These are phyloP conservation scores for Petunia secreta DNA, from an alignment of 257 asterid species.

Conservation along the genomic window DNA sequence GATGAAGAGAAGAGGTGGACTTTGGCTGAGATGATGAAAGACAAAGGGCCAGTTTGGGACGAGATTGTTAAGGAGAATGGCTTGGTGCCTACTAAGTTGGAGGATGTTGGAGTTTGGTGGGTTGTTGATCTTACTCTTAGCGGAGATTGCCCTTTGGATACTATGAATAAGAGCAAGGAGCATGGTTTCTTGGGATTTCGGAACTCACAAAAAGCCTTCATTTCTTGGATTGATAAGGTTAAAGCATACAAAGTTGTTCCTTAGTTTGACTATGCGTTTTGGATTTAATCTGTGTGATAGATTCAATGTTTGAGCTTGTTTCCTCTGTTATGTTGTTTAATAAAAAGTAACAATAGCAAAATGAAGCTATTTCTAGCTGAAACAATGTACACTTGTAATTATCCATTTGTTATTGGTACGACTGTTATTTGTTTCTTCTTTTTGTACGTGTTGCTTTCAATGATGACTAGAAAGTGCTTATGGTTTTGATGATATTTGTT, in stretches of 20 bases:
- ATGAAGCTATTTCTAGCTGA: background rate
- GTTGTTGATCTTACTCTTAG: conserved; percentile 52
- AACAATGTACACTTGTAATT: background rate
- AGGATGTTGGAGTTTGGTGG: conserved; percentile 89
- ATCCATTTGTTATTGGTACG: no score
- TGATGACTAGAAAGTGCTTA: no score
- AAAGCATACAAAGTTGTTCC: conserved; percentile 87
- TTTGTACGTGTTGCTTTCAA: no score
- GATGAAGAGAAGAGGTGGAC: conserved; percentile 57
- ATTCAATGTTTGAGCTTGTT: background rate
- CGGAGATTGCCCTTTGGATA: conserved; percentile 43
- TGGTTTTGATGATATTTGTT: no score
- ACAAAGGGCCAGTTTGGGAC: conserved; percentile 81
- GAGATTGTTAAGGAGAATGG: conserved; percentile 73
- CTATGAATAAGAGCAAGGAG: conserved; percentile 98
- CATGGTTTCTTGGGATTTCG: conserved; percentile 90
- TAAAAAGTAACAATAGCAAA: background rate
- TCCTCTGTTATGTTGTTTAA: background rate
- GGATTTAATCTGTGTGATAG: background rate
- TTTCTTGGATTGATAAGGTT: conserved; percentile 84
- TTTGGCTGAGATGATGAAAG: conserved; percentile 77
- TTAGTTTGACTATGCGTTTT: conserved; percentile 24
- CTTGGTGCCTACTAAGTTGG: conserved; percentile 54
- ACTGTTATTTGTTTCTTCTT: no score
- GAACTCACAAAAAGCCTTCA: conserved; percentile 71